Percentiles rank a stretch among this genome's conserved stretches.
Conservation (phyloP, 345 rosid species). For the Citrus sp. region DNA sequence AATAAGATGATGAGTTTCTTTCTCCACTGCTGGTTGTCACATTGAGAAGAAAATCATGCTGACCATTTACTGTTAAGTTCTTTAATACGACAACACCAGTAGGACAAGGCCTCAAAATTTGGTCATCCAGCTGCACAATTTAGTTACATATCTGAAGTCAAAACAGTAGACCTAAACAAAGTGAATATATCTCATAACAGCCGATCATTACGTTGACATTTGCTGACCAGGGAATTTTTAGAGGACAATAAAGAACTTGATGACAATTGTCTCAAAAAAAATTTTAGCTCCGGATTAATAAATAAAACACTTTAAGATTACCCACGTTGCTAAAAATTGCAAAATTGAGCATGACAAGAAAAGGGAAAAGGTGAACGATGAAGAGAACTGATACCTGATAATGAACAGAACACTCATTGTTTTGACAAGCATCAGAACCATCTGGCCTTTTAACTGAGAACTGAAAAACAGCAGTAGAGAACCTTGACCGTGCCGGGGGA, state of each 20-base stretch:
- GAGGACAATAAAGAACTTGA: background rate
- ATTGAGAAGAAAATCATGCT: constrained; percentile 39
- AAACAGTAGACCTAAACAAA: background rate
- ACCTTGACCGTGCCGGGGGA: constrained; percentile 38
- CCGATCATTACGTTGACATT: background rate
- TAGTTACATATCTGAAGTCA: constrained; percentile 8
- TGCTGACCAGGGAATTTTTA: background rate
- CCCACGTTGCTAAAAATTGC: background rate
- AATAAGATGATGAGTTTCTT: constrained; percentile 38
- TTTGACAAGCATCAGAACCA: constrained; percentile 37
- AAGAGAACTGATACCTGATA: constrained; percentile 37
- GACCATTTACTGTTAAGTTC: constrained; percentile 34
- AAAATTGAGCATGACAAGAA: background rate
- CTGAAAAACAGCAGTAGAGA: constrained; percentile 37
- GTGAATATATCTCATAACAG: background rate
- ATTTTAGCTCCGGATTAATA: no score
- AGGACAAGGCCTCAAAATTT: constrained; percentile 33
- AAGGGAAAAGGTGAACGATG: background rate
- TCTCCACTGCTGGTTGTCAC: constrained; percentile 42
- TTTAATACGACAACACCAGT: constrained; percentile 19
- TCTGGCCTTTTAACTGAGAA: constrained; percentile 30
- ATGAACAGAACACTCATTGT: constrained; percentile 23
- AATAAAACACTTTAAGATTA: background rate
- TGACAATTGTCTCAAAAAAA: background rate
- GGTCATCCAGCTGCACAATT: constrained; percentile 45